Base-by-base conservation (phyloP, 495 filamentous ascomycete genomes). In the Penicillium maclennaniae region DNA sequence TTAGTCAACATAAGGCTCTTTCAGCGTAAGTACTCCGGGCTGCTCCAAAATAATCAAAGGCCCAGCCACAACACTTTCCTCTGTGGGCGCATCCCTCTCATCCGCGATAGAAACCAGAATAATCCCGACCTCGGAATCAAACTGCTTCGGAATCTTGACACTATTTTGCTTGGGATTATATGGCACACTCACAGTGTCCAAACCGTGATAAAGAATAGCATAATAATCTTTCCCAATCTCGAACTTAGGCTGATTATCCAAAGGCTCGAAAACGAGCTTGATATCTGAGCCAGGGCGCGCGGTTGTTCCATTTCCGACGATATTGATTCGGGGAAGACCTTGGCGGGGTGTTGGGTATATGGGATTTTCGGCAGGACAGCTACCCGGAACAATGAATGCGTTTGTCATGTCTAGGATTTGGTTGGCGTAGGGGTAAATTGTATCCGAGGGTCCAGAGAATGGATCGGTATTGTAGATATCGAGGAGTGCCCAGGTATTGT, bases 351-450 rank as follows among this genome's bases (percentile, higher is more conserved):
- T 55, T 15, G 79, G 79, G 52, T 75, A 82, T 27, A 52, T 49
- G 0, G 79, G 79, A 60, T 82, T 82, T 45, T 66, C 65, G 8
- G 51, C 21, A 7, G 78, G 78, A 55, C 78, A 82, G 62, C 69
- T 75, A 1, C 75, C 74, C 0, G 74, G 71, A 3, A 79, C 56
- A 52, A 82, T 66, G 61, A 76, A 78, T 19, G 45, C 55, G 53
- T 72, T 74, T n/a, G 78, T 82, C 21, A 60, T 67, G 50, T 80
- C 73, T 23, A 82, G 71, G 46, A 82, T 73, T 61, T 81, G 66
- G 60, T 76, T 78, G 20, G 79, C 75, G 55, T 79, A 81, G 0
- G 79, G 79, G 58, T 80, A 82, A 1, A 61, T 47, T 1, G 79
- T 82, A 54, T 82, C 79, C 7, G 62, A 37, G 2, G 79, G 74